These are phyloP conservation scores for Bolboschoenus planiculmis DNA, from an alignment of 176 grass and related monocot species.

Conservation along the genomic window DNA sequence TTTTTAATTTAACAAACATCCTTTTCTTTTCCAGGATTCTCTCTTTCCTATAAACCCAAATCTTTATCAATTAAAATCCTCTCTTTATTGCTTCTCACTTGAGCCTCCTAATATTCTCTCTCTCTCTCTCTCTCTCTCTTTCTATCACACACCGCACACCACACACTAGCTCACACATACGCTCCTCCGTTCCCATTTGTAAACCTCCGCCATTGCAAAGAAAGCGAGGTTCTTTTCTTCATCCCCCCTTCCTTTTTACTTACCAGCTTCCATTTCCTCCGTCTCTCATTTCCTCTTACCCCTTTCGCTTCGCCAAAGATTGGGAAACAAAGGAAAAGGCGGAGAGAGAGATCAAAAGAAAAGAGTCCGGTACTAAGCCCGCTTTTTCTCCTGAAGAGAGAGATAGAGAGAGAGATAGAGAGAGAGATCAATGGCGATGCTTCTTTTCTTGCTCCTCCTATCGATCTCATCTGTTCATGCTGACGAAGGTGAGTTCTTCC, in stretches of 20 bases:
- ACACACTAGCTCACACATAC: background rate
- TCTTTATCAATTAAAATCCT: background rate
- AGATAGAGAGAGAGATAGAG: background rate
- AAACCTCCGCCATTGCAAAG: background rate
- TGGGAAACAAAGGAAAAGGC: background rate
- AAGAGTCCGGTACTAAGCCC: background rate
- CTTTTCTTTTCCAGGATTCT: constrained; percentile 9
- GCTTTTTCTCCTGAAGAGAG: background rate
- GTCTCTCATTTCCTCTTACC: background rate
- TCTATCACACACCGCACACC: background rate
- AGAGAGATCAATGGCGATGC: constrained; percentile 26
- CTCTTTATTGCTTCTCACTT: constrained; percentile 13
- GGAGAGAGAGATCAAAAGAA: too few species aligned
- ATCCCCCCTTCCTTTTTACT: background rate
- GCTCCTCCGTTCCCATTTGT: background rate
- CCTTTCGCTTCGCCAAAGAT: constrained; percentile 8
- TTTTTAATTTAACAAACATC: background rate
- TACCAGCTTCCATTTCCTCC: background rate
- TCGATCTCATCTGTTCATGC: constrained; percentile 23
- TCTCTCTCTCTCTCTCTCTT: background rate
- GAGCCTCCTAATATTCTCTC: constrained; percentile 32
- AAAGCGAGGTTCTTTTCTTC: constrained; percentile 16
- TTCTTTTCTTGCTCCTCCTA: constrained; percentile 35
- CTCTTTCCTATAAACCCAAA: constrained; percentile 17
- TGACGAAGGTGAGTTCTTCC: constrained; percentile 58